Evolutionary conservation across 148 eudicot genomes (phyloP), one percentile per base, ranked within the genome.

Genomic region (Amaranthus cruentus): DNA sequence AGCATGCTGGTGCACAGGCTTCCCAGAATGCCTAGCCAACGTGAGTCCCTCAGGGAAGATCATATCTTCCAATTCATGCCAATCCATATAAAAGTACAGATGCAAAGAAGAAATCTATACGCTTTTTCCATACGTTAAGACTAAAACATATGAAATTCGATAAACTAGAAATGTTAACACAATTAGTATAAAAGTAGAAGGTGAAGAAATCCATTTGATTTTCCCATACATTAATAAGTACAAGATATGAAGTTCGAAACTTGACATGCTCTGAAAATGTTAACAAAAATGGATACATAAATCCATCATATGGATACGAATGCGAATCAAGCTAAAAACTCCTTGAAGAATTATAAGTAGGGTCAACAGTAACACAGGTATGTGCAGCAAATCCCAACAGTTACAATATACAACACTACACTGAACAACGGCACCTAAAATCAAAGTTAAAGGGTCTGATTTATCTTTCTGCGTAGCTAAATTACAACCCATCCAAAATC

Each of bases 401-500:
- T 80, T 76, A 77, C 73, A 87, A 80, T 85, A 78, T 85, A 85
- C 88, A 82, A 72, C 76, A 82, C 80, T 75, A 86, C 81, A 75
- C 55, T n/a, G 60, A 73, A 42, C 49, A 80, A 82, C 77, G 73
- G 79, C 80, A 68, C 77, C 81, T 75, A 80, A 69, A 54, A 71
- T 69, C 80, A 81, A 85, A 79, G 84, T 78, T 52, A 87, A 75
- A 75, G 79, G 74, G 76, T 80, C 82, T 85, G 84, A 76, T 79
- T 67, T 61, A 49, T 66, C 69, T 84, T 87, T 74, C 79, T 83
- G 91, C 87, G 65, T 85, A 84, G 86, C 81, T 77, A 80, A 79
- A 78, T 83, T 89, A 93, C 94, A 90, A 77, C 87, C 85, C 85
- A 82, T 82, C 79, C 76, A 72, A 81, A 70, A 75, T 75, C 69